phyloP scores from a whole-genome alignment of 495 filamentous ascomycete genomes.

The Neurospora sp. region DNA sequence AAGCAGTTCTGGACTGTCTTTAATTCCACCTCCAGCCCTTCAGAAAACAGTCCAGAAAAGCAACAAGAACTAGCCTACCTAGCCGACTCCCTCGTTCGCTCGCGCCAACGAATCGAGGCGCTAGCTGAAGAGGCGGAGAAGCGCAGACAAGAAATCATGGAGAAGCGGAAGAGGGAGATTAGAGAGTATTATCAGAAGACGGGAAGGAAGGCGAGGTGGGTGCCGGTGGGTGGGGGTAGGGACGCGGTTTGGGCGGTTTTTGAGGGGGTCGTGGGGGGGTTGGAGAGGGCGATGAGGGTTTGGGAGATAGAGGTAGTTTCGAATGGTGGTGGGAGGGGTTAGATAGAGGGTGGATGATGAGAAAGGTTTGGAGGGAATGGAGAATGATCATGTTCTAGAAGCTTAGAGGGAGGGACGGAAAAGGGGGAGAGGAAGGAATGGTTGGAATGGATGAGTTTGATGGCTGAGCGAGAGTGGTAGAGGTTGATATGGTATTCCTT shows the following conservation, averaged over 20 bases:
- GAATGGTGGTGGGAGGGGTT: too few relatives aligned
- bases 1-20: conserved; percentile 91
- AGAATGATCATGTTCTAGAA: too few relatives aligned
- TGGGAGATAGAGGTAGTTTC: conserved; percentile 44
- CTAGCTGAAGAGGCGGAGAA: conserved; percentile 72
- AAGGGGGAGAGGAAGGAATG: too few relatives aligned
- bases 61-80: conserved; percentile 59
- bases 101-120: conserved; percentile 54
- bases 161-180: conserved; percentile 59
- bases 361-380: too few relatives aligned
- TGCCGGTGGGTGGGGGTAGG: conserved; percentile 60
- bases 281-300: conserved; percentile 52
- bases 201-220: conserved; percentile 55
- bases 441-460: too few relatives aligned
- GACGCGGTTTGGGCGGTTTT: conserved; percentile 67
- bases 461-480: too few relatives aligned
- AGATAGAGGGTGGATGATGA: too few relatives aligned
- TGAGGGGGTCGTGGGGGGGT: conserved; percentile 54
- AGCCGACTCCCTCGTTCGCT: conserved; percentile 65
- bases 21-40: conserved; percentile 55
- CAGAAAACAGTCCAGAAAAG: conserved; percentile 33
- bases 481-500: too few relatives aligned
- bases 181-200: conserved; percentile 57
- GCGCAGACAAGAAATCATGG: conserved; percentile 51
- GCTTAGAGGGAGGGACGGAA: too few relatives aligned